These are phyloP conservation scores for Colletotrichum acutatum DNA, from an alignment of 2,329 filamentous ascomycete species.

Conservation along the genomic window DNA sequence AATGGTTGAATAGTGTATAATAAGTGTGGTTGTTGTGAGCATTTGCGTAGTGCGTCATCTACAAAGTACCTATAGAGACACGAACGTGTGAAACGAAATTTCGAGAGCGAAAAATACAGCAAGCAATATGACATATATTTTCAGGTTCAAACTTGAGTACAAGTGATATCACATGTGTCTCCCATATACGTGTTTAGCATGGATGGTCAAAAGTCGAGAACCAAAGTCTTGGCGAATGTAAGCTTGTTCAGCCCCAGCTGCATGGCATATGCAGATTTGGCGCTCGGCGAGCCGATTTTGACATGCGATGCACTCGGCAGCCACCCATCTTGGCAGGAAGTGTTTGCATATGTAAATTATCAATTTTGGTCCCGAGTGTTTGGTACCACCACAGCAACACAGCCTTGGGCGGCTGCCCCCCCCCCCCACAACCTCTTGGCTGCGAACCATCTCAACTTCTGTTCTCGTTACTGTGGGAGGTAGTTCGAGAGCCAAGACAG, in stretches of 20 bases:
- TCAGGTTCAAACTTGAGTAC: not conserved
- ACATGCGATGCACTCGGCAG: slow-evolving; percentile 3
- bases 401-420: not conserved
- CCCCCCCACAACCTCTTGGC: not conserved
- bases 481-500: not conserved
- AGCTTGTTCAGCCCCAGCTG: too few relatives aligned
- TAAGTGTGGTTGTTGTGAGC: slow-evolving; percentile 26
- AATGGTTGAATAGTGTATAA: slow-evolving; percentile 33
- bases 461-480: too few relatives aligned
- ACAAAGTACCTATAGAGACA: slow-evolving; percentile 31
- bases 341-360: not conserved
- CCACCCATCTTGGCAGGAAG: slow-evolving; percentile 24
- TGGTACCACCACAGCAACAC: not conserved
- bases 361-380: not conserved
- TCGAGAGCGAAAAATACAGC: slow-evolving; percentile 31
- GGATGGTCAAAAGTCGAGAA: too few relatives aligned
- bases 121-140: slow-evolving; percentile 8
- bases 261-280: not conserved
- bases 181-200: too few relatives aligned
- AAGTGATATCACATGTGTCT: not conserved
- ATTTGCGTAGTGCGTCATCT: slow-evolving; percentile 29
- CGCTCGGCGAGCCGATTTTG: not conserved
- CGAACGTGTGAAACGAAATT: slow-evolving; percentile 19
- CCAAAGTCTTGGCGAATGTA: not conserved
- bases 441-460: not conserved